Conservation (phyloP, 2,329 filamentous ascomycete genomes). For the Pezicula carpinea region DNA sequence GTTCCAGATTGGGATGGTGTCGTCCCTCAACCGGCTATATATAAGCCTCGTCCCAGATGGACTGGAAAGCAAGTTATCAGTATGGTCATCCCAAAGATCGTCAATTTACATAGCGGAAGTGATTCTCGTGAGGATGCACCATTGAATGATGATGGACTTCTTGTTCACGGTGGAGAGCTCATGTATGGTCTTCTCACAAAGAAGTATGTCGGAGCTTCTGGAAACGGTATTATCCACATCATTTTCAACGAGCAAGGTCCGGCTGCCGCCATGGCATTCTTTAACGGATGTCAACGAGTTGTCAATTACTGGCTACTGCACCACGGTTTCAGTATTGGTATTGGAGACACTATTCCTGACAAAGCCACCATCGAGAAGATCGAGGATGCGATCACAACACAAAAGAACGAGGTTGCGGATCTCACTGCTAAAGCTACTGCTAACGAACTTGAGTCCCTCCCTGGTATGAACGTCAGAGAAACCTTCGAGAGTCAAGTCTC, state of each 20-base stretch:
- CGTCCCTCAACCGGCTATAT: slow-evolving; percentile 86
- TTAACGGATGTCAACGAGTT: slow-evolving; percentile 91
- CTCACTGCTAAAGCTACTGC: slow-evolving; percentile 76
- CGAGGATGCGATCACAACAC: slow-evolving; percentile 71
- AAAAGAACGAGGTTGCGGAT: slow-evolving; percentile 75
- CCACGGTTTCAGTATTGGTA: slow-evolving; percentile 95
- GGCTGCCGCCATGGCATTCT: slow-evolving; percentile 83
- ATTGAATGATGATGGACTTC: slow-evolving; percentile 68
- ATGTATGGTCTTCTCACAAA: slow-evolving; percentile 90
- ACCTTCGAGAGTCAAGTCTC: slow-evolving; percentile 98
- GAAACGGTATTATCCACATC: slow-evolving; percentile 89
- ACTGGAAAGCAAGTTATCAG: slow-evolving; percentile 98
- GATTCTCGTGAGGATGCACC: slow-evolving; percentile 57
- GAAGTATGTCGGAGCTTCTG: slow-evolving; percentile 86
- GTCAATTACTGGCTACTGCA: slow-evolving; percentile 97
- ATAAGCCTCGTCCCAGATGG: slow-evolving; percentile 90
- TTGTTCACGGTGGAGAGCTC: slow-evolving; percentile 83
- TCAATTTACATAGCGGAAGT: slow-evolving; percentile 69
- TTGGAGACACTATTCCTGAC: slow-evolving; percentile 96
- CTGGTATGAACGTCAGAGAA: slow-evolving; percentile 97
- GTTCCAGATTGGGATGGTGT: slow-evolving; percentile 96
- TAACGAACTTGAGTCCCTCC: slow-evolving; percentile 85
- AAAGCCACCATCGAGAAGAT: slow-evolving; percentile 78
- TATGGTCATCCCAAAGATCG: slow-evolving; percentile 80
- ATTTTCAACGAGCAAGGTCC: slow-evolving; percentile 93